Evolutionary conservation across 176 grass and related monocot species (phyloP), one percentile per base, ranked within the genome.

Genomic region (Elymus sibiricus): DNA sequence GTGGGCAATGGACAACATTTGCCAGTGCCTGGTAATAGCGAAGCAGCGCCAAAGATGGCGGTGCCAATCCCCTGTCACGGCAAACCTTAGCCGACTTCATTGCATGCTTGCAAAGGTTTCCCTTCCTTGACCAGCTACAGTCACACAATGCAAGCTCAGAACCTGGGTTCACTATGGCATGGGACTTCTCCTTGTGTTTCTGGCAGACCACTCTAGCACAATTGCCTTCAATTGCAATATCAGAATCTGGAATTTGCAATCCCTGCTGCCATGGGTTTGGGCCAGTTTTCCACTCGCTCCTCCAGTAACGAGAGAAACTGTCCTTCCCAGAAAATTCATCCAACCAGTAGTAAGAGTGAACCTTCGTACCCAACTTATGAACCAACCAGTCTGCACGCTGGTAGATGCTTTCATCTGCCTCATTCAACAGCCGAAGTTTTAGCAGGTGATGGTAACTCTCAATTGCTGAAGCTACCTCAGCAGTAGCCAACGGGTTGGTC

Each of bases 321-420:
- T 92, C 91, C 78, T 98, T 95, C 16, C 85, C 93, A 49, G 95
- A 92, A 82, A 92, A 98, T 61, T 81, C 89, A 86, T 95, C 95
- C 39, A 98, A 53, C 93, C 95, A 98, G 79, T 92, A 98, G 67
- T 92, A 95, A 9, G 93, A 98, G 77, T 98, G 95, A 35, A 98
- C 95, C 90, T 93, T 93, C 28, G 91, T 93, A 76, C 91, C 86
- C 72, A 98, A 88, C 82, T 98, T 95, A 84, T 95, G 85, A 80
- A 86, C 89, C 87, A 98, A 40, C 93, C 95, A 93, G 81, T 98
- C 93, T 77, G 93, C 89, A 64, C 91, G 91, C 43, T 88, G 64
- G 29, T 98, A 93, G 11, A 98, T 75, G 21, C 60, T 90, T 69
- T 82, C 34, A 76, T 95, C 87, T 51, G 75, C 64, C 68, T 94